phyloP scores from a whole-genome alignment of 1,284 basidiomycete species.

The Marasmius tenuissimus region DNA sequence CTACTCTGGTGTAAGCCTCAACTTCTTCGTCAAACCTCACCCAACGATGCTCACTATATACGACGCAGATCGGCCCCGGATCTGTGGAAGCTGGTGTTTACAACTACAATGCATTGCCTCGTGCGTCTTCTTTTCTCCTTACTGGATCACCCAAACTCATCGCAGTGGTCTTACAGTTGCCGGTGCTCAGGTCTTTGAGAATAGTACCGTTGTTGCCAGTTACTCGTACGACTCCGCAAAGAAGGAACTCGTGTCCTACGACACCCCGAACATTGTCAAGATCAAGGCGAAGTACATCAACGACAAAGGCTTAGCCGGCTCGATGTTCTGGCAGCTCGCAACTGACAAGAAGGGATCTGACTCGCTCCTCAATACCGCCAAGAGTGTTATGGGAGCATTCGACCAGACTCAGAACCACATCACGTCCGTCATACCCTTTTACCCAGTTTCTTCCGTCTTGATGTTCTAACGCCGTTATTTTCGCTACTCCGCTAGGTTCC shows the following conservation, averaged over 20 bases:
- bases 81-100: constrained; percentile 70
- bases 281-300: constrained; percentile 79
- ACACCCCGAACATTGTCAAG: constrained; percentile 71
- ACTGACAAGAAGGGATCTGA: constrained; percentile 58
- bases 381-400: constrained; percentile 47
- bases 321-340: constrained; percentile 81
- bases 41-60: background rate
- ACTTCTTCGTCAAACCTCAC: background rate
- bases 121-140: constrained; percentile 24
- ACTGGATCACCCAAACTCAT: background rate
- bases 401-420: constrained; percentile 75
- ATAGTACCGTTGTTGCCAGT: constrained; percentile 71
- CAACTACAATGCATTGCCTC: constrained; percentile 77
- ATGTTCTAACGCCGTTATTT: background rate
- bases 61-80: constrained; percentile 68
- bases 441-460: background rate
- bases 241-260: constrained; percentile 76
- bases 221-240: constrained; percentile 75
- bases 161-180: constrained; percentile 34
- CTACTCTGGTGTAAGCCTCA: constrained; percentile 61
- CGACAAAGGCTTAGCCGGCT: constrained; percentile 64
- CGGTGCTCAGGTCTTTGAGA: constrained; percentile 68
- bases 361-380: constrained; percentile 56
- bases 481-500: constrained; percentile 41
- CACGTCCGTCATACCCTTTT: constrained; percentile 29